Evolutionary conservation across 306 rosid species (phyloP).

Genomic region (Lithocarpus polystachyus): DNA sequence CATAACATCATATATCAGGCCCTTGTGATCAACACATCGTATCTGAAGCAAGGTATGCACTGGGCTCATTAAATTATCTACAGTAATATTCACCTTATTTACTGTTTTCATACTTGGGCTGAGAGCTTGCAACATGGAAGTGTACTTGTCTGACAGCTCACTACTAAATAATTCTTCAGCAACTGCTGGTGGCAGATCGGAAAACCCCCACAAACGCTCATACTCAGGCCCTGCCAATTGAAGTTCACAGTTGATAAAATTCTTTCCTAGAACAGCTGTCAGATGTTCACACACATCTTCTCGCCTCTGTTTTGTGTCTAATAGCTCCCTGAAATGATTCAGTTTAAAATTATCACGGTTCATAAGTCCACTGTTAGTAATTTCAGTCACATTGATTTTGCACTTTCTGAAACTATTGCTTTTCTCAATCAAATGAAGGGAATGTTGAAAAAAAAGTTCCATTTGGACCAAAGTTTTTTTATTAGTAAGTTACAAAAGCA

Average conservation of each 20-base stretch:
- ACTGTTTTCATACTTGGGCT: conserved; percentile 36
- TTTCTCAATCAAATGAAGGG: background rate
- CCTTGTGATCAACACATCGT: conserved; percentile 68
- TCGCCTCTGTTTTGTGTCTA: conserved; percentile 66
- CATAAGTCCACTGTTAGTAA: background rate
- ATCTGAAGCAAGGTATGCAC: conserved; percentile 81
- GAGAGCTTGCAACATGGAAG: conserved; percentile 37
- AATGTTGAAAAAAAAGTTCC: background rate
- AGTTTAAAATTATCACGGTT: conserved; percentile 8
- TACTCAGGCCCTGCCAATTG: conserved; percentile 92
- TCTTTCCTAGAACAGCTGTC: conserved; percentile 59
- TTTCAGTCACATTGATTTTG: background rate
- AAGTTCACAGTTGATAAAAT: conserved; percentile 69
- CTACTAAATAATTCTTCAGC: conserved; percentile 64
- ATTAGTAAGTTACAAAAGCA: too few species aligned
- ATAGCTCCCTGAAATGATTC: conserved; percentile 50
- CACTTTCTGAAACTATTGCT: background rate
- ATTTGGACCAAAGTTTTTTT: too few species aligned
- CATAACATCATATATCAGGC: conserved; percentile 77
- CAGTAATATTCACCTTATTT: conserved; percentile 49
- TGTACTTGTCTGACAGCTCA: conserved; percentile 43
- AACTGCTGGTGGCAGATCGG: conserved; percentile 68
- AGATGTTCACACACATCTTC: conserved; percentile 60
- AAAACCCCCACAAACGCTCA: conserved; percentile 57
- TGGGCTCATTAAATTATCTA: conserved; percentile 73